Evolutionary conservation across 192 early-diverging fungal genomes (phyloP).

Genomic region (Neocallimastix lanati): DNA sequence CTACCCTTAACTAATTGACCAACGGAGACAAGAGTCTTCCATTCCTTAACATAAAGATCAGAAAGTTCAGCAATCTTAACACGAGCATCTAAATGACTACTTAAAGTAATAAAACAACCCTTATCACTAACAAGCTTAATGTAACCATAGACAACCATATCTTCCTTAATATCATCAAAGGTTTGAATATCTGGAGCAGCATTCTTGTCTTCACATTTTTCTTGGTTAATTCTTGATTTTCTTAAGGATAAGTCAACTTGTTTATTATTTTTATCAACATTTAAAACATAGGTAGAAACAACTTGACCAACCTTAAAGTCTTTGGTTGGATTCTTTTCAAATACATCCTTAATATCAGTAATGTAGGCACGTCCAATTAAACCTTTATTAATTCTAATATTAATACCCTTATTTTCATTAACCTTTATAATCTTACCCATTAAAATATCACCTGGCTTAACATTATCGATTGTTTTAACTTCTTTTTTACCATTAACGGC

Average conservation of each 20-base stretch:
- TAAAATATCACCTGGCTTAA: conserved; percentile 31
- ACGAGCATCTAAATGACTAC: conserved; percentile 38
- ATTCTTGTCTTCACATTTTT: conserved; percentile 5
- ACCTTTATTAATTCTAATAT: conserved; percentile 27
- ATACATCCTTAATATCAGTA: conserved; percentile 35
- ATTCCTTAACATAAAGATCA: conserved; percentile 73
- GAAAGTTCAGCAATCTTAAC: conserved; percentile 73
- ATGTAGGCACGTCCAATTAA: conserved; percentile 39
- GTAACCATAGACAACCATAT: conserved; percentile 21
- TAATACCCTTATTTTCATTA: conserved; percentile 21
- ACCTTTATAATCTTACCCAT: conserved; percentile 30
- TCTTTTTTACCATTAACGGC: conserved; percentile 1
- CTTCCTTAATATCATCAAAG: conserved; percentile 2
- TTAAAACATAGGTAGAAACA: conserved; percentile 12
- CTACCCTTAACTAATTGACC: conserved; percentile 64
- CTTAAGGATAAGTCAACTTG: conserved; percentile 47
- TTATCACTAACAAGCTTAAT: conserved; percentile 14
- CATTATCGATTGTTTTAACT: conserved; percentile 13
- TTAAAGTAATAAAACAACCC: conserved; percentile 53
- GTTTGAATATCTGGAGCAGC: conserved; percentile 26
- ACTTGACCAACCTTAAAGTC: conserved; percentile 9
- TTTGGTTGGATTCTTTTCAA: conserved; percentile 11
- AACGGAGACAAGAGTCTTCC: conserved; percentile 44
- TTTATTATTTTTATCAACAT: conserved; percentile 23
- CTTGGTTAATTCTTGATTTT: conserved; percentile 23